Evolutionary conservation across 352 stramenopile genomes (phyloP), one percentile per base, ranked within the genome.

Genomic region (Globisporangium rhizosaccharum): DNA sequence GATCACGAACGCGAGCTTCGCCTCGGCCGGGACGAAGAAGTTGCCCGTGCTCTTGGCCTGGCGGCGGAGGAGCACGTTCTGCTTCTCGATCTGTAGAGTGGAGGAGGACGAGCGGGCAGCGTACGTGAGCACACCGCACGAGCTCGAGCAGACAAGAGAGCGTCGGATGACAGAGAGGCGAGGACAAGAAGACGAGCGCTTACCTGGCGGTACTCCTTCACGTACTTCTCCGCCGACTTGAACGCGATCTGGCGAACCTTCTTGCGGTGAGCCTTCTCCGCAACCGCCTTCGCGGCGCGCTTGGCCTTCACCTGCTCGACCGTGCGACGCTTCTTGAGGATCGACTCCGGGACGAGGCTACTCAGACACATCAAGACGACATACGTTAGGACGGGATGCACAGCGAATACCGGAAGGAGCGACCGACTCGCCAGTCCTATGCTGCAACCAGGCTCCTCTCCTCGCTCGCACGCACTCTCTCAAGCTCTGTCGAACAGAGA

Each of bases 1-100:
- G 67, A 99, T 93, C 62, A 99, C 96, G 61, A 99, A 92, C 53
- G 94, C 95, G 61, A 99, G 76, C 88, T 99, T 99, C 61, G 96
- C 92, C 82, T 99, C 92, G 33, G 96, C 82, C 42, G 97, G 95
- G 62, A 99, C 96, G 79, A 90, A 99, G 79, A 98, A 98, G 83
- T 98, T 97, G 72, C 96, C 96, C 10, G 77, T 82, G 51, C 79
- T 66, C 68, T 99, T 99, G 66, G 97, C 97, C 72, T 98, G 89
- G 63, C 97, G 96, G 65, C 96, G 93, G 57, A 99, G 90, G 30
- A 93, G 79, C 65, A 99, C 85, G 50, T 84, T 92, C 66, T 94
- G 86, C 70, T 97, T 92, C 70, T 99, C 91, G 53, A 94, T 85
- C 81, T 92, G 11, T 37, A 6, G 2, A 36, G 2, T 51, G n/a